phyloP scores from a whole-genome alignment of 306 rosid genomes.

The Sechiopsis laciniata region DNA sequence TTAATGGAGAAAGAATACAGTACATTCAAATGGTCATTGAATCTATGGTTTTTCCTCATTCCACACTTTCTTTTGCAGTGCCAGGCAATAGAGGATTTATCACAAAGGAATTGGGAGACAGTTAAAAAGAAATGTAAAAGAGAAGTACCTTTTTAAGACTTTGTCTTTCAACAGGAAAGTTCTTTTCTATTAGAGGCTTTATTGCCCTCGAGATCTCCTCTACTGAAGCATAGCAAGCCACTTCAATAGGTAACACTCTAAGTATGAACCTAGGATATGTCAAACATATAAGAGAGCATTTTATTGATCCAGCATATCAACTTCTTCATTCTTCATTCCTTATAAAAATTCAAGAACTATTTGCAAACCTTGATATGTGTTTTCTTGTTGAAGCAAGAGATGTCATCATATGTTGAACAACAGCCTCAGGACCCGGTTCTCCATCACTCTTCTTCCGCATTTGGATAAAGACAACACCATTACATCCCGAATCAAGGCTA shows the following conservation, averaged over 20 bases:
- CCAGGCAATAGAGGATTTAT: neutral
- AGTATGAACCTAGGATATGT: conserved; percentile 61
- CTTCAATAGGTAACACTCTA: conserved; percentile 82
- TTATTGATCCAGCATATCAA: neutral
- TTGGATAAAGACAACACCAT: conserved; percentile 85
- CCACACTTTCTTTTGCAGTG: neutral
- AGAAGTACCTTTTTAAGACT: conserved; percentile 61
- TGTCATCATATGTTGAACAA: conserved; percentile 69
- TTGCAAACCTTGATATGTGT: conserved; percentile 78
- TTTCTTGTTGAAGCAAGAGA: conserved; percentile 72
- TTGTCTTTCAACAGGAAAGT: conserved; percentile 64
- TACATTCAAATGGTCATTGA: neutral
- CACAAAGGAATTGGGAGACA: neutral
- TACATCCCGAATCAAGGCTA: conserved; percentile 83
- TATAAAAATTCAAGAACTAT: conserved; percentile 5
- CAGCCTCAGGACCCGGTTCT: conserved; percentile 62
- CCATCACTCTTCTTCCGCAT: conserved; percentile 60
- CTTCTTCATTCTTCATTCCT: neutral
- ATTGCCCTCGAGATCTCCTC: conserved; percentile 84
- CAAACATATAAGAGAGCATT: neutral
- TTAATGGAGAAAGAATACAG: too few relatives aligned
- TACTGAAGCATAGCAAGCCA: conserved; percentile 88
- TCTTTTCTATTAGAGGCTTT: conserved; percentile 56
- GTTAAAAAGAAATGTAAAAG: neutral
- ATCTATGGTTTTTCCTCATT: neutral